phyloP scores from a whole-genome alignment of 1,284 basidiomycete genomes.

The Schizopora paradoxa region DNA sequence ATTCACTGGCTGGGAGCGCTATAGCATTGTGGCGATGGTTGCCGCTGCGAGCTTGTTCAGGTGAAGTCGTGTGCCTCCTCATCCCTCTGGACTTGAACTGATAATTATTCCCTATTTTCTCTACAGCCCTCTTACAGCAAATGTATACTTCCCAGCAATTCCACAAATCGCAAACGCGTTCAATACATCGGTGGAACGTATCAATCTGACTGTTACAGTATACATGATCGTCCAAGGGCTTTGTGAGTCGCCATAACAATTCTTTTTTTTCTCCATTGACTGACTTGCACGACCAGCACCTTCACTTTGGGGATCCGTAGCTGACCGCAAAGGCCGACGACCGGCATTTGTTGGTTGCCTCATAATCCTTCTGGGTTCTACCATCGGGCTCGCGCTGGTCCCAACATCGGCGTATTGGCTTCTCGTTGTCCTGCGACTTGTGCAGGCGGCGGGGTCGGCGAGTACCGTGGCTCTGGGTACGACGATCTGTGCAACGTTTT shows the following conservation, averaged over 20 bases:
- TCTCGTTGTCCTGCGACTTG: constrained; percentile 41
- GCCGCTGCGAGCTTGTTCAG: constrained; percentile 60
- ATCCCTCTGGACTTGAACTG: background rate
- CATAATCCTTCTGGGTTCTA: constrained; percentile 33
- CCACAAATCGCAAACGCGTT: constrained; percentile 60
- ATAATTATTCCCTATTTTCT: constrained; percentile 1
- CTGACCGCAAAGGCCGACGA: constrained; percentile 42
- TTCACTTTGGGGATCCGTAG: constrained; percentile 53
- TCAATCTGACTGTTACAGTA: constrained; percentile 74
- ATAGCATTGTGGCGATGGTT: constrained; percentile 56
- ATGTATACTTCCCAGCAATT: constrained; percentile 76
- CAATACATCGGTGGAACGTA: constrained; percentile 56
- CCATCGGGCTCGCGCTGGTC: constrained; percentile 42
- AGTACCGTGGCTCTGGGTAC: constrained; percentile 39
- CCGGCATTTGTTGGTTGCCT: constrained; percentile 42
- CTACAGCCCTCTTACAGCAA: constrained; percentile 62
- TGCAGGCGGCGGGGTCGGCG: constrained; percentile 43
- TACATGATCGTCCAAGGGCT: constrained; percentile 77
- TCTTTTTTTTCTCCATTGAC: constrained; percentile 7
- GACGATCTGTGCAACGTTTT: background rate
- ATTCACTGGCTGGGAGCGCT: constrained; percentile 55
- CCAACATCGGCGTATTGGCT: constrained; percentile 44
- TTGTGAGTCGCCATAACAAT: constrained; percentile 35
- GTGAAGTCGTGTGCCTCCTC: constrained; percentile 28
- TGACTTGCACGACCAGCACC: constrained; percentile 37